phyloP scores from a whole-genome alignment of 2,329 filamentous ascomycete species.

The Grosmannia clavigera region DNA sequence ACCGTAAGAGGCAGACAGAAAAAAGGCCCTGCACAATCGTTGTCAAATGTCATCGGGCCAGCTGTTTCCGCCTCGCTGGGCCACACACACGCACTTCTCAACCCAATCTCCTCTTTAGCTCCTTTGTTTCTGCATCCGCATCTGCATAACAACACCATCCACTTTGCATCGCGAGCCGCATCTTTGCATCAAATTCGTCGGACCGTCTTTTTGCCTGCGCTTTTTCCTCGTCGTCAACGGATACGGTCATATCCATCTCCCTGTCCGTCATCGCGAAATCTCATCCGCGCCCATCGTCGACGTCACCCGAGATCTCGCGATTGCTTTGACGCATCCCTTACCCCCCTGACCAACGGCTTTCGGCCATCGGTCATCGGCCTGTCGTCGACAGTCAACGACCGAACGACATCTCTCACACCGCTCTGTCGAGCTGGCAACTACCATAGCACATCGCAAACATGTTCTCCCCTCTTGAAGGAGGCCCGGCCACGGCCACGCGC shows the following conservation, averaged over 20 bases:
- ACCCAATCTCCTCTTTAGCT: not conserved
- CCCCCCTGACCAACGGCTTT: not conserved
- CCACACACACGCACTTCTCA: not conserved
- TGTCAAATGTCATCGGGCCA: not conserved
- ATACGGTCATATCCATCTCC: not conserved
- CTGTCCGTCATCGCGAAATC: not conserved
- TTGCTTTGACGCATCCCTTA: not conserved
- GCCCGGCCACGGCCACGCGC: constrained; percentile 43
- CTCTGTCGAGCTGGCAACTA: not conserved
- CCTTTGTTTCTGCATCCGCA: not conserved
- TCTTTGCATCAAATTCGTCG: not conserved
- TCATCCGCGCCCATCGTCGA: not conserved
- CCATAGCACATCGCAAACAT: constrained; percentile 25
- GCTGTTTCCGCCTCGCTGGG: not conserved
- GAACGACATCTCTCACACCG: not conserved
- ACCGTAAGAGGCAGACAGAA: not conserved
- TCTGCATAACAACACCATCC: not conserved
- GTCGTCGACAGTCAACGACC: not conserved
- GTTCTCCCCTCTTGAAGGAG: constrained; percentile 43
- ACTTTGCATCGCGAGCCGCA: not conserved
- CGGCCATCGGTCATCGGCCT: not conserved
- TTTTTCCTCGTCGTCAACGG: not conserved
- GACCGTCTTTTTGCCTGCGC: not conserved
- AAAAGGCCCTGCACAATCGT: not conserved
- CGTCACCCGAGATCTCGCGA: not conserved